Percentiles rank a stretch among this genome's conserved stretches.
phyloP scores from a whole-genome alignment of 2,329 filamentous ascomycete genomes.

The Aphanoascus verrucosus region DNA sequence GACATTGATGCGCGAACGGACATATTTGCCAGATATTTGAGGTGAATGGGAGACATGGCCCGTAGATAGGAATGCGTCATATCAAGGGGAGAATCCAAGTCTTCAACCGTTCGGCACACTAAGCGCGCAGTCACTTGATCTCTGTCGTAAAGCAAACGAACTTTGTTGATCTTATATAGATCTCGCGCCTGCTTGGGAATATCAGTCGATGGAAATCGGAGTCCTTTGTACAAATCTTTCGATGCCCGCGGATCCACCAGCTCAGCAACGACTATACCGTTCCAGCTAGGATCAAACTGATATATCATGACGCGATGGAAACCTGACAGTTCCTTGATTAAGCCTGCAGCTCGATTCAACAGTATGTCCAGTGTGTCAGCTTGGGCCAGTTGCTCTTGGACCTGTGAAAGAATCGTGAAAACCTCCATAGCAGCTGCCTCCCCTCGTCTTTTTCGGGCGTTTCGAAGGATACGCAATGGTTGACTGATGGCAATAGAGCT shows the following conservation, averaged over 20 bases:
- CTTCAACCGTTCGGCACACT: slow-evolving; percentile 1
- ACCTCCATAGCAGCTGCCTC: slow-evolving; percentile 6
- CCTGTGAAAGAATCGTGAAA: slow-evolving; percentile 1
- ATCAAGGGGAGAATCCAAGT: not conserved
- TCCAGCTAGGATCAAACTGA: slow-evolving; percentile 7
- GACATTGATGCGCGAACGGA: slow-evolving; percentile 6
- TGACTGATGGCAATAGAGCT: not conserved
- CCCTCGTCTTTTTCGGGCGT: not conserved
- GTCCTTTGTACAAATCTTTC: slow-evolving; percentile 4
- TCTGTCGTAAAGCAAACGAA: slow-evolving; percentile 6
- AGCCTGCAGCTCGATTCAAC: not conserved
- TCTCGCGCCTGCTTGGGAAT: slow-evolving; percentile 8
- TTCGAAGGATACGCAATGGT: slow-evolving; percentile 4
- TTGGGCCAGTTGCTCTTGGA: slow-evolving; percentile 3
- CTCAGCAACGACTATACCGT: slow-evolving; percentile 5
- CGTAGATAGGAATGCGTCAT: slow-evolving; percentile 8
- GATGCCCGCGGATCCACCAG: slow-evolving; percentile 1
- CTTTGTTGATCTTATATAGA: slow-evolving; percentile 8
- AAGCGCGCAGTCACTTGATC: slow-evolving; percentile 8
- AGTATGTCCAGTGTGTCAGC: not conserved
- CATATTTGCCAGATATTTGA: slow-evolving; percentile 8
- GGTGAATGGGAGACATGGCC: slow-evolving; percentile 8
- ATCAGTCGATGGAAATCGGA: slow-evolving; percentile 4
- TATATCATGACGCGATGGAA: slow-evolving; percentile 9
- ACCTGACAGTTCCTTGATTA: slow-evolving; percentile 5